Base-by-base conservation (phyloP, 176 grass and related monocot species). In the Metroxylon sagu region DNA sequence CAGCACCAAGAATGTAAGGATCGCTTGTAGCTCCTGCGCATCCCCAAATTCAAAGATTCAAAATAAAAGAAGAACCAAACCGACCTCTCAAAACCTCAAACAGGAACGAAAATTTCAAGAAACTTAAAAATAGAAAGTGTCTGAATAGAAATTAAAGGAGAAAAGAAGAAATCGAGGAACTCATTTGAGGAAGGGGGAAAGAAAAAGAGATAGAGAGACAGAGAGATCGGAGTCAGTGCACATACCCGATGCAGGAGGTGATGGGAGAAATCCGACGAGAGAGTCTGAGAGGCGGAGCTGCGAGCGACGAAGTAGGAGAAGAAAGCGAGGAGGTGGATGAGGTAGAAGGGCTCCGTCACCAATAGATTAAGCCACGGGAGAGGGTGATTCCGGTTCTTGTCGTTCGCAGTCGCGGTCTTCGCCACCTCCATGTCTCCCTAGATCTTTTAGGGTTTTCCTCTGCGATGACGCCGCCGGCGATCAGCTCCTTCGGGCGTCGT, bases 221-320 rank as follows among this genome's bases (percentile, higher is more conserved):
- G 0, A 25, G 3, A 23, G 25, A 3, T 35, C 18, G 48, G 26
- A 25, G 2, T 25, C 16, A 4, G 5, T 7, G 31, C 56, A 72
- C 19, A 54, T 51, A 92, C 93, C 62, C 82, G 56, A 51, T 76
- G 81, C 64, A 92, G 67, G 59, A 98, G 87, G 72, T 58, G 76
- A 70, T 70, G 6, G 62, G 78, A 63, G 66, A 97, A 51, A 60
- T 85, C 84, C 16, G 79, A 62, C 19, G 71, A 66, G 51, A 56
- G n/a, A 28, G 21, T 39, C 18, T 55, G 65, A 3, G 27, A 8
- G 29, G 64, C 84, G 50, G 79, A 18, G 67, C 72, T 76, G 70
- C 88, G 88, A 54, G 76, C 82, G 29, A 71, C 88, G 73, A 98
- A 89, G 81, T 92, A 92, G 53, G 88, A 89, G 84, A 92, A 92